phyloP scores from a whole-genome alignment of 768 basidiomycete genomes.

The Lentinula guzmanii region DNA sequence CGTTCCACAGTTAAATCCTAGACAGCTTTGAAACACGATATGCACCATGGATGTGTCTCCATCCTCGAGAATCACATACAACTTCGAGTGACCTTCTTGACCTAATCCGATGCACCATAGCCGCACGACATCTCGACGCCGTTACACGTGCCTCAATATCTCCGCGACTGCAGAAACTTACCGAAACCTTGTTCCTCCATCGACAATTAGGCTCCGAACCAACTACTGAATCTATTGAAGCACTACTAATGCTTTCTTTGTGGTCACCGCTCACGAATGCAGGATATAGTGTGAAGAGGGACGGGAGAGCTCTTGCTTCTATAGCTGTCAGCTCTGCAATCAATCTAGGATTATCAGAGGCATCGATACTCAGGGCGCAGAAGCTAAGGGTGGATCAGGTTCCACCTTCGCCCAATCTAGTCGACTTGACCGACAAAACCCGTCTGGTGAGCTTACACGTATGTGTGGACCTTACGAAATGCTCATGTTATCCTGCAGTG shows the following conservation, averaged over 20 bases:
- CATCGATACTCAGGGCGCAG: slow-evolving; percentile 22
- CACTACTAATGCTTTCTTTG: slow-evolving; percentile 30
- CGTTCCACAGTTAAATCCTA: background rate
- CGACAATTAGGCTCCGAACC: slow-evolving; percentile 27
- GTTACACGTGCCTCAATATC: slow-evolving; percentile 23
- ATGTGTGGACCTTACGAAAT: background rate
- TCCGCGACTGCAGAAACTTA: slow-evolving; percentile 29
- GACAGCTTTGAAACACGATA: slow-evolving; percentile 33
- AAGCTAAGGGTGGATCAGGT: slow-evolving; percentile 23
- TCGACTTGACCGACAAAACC: slow-evolving; percentile 28
- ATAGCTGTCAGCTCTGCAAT: slow-evolving; percentile 43
- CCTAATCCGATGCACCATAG: slow-evolving; percentile 35
- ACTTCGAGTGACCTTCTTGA: slow-evolving; percentile 23
- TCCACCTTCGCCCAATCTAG: slow-evolving; percentile 18
- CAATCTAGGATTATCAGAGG: slow-evolving; percentile 33
- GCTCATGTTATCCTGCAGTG: slow-evolving; percentile 22
- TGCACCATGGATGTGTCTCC: slow-evolving; percentile 35
- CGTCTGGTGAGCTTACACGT: slow-evolving; percentile 24
- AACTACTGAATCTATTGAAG: slow-evolving; percentile 31
- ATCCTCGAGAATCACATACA: slow-evolving; percentile 19
- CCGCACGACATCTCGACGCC: slow-evolving; percentile 30
- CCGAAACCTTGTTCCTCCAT: slow-evolving; percentile 30
- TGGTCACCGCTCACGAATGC: slow-evolving; percentile 33
- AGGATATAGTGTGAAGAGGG: slow-evolving; percentile 17
- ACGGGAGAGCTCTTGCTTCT: slow-evolving; percentile 31